phyloP scores from a whole-genome alignment of 768 basidiomycete species.

The Auricularia heimuer region DNA sequence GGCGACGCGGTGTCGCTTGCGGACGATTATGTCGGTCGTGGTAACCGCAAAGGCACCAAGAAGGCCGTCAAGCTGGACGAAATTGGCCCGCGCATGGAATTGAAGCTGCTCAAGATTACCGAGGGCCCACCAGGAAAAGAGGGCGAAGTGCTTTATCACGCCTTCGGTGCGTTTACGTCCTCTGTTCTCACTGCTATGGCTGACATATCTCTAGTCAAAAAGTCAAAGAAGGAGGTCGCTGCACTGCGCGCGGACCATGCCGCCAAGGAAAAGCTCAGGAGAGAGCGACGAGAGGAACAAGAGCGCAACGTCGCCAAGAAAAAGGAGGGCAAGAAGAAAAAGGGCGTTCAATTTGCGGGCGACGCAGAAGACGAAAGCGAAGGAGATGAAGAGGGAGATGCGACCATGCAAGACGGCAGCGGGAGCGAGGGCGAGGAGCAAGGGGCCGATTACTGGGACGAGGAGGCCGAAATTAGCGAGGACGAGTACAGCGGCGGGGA shows the following conservation, averaged over 20 bases:
- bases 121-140: conserved; percentile 93
- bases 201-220: conserved; percentile 58
- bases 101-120: conserved; percentile 84
- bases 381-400: conserved; percentile 28
- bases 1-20: conserved; percentile 81
- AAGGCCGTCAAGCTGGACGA: conserved; percentile 89
- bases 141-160: conserved; percentile 88
- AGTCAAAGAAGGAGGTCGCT: conserved; percentile 65
- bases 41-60: conserved; percentile 85
- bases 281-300: conserved; percentile 79
- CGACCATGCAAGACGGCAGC: conserved; percentile 26
- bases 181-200: conserved; percentile 2
- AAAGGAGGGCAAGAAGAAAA: conserved; percentile 34
- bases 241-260: conserved; percentile 65
- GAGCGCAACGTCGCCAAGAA: conserved; percentile 85
- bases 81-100: conserved; percentile 91
- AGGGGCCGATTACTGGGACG: conserved; percentile 27
- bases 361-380: conserved; percentile 24
- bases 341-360: conserved; percentile 19
- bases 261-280: conserved; percentile 63
- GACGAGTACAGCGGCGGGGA: conserved; percentile 29
- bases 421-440: conserved; percentile 27
- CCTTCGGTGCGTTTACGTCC: conserved; percentile 58
- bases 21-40: conserved; percentile 89
- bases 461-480: conserved; percentile 27